Base-by-base conservation (phyloP, 1,284 basidiomycete species). In the Waitea zeae region DNA sequence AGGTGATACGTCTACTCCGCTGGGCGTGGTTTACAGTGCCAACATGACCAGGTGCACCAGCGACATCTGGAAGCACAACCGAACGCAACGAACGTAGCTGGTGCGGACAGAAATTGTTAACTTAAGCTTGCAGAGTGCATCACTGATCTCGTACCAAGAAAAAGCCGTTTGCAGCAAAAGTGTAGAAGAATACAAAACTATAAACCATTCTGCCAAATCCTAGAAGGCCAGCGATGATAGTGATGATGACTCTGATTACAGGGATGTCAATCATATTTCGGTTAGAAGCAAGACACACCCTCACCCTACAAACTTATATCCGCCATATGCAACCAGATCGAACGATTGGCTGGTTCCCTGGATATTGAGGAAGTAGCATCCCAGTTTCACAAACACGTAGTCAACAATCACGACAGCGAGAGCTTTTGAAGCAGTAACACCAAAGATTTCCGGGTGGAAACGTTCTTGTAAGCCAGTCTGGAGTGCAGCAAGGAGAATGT, bases 261-360 rank as follows among this genome's bases (percentile, higher is more conserved):
- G n/a, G 19, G 7, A 19, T 13, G 13, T 22, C 18, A 17, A 18
- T 12, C 7, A 5, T 3, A 5, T 7, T 7, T 5, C 3, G 12
- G 7, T 13, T 31, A 31, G 7, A 12, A 13, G 15, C 18, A 30
- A 22, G 13, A 31, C 3, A 3, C 7, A 11, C 4, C 51, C 67
- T 14, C 43, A 88, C 84, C 88, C 89, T 31, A 97, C 87, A 48
- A 98, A 98, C 52, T 98, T 98, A 62, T 98, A 98, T 1, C 95
- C 93, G 3, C 80, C 81, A 50, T 96, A 98, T 32, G 70, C 81
- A 39, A 78, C 56, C 37, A 74, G 62, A 55, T 75, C 83, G 4
- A 78, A 58, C n/a, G 79, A 69, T 40, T 77, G 74, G 17, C 71
- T 71, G 7, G 76, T 66, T 7, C 76, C 76, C 37, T 77, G 72